Evolutionary conservation across 169 alveolate species (phyloP).

Genomic region (Cryptosporidium parvum): DNA sequence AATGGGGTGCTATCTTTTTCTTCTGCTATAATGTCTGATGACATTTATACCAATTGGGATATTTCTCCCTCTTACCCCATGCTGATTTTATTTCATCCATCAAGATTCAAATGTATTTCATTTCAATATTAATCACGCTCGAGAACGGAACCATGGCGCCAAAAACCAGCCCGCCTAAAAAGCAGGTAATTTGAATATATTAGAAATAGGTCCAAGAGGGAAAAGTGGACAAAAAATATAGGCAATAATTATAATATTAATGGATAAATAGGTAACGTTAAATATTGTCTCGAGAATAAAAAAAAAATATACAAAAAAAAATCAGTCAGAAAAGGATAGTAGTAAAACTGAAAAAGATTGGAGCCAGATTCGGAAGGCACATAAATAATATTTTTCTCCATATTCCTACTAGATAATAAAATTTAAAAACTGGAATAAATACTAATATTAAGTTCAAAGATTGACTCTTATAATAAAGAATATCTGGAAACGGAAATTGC

Average conservation of each 20-base stretch:
- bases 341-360: background rate
- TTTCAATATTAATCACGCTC: background rate
- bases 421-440: background rate
- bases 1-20: background rate
- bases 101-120: no score
- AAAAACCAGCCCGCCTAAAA: background rate
- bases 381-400: background rate
- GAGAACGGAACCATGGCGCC: background rate
- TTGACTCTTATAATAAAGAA: background rate
- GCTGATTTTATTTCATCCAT: background rate
- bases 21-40: background rate
- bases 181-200: background rate
- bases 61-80: background rate
- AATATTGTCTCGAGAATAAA: background rate
- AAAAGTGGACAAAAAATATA: background rate
- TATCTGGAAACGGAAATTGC: background rate
- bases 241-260: slow-evolving; percentile 1
- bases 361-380: background rate
- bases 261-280: slow-evolving; percentile 7
- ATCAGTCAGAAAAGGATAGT: slow-evolving; percentile 9
- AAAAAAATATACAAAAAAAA: background rate
- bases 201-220: background rate
- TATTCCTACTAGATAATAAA: background rate
- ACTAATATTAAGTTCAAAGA: background rate
- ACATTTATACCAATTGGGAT: background rate